Evolutionary conservation across 2,329 filamentous ascomycete species (phyloP), one percentile per base, ranked within the genome.

Genomic region (Penicillium sclerotigenum): DNA sequence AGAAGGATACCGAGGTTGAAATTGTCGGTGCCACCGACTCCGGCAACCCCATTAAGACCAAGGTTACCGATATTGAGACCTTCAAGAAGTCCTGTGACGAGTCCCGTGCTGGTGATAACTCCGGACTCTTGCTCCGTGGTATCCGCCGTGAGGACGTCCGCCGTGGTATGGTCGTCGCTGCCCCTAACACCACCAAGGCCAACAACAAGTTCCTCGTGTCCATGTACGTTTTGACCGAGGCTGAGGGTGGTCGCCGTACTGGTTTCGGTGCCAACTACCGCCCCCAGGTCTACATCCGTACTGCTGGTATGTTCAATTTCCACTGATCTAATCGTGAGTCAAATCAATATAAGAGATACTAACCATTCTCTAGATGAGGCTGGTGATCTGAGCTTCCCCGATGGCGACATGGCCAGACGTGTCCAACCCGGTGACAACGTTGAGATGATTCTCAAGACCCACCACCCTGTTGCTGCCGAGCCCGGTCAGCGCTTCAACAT

Each of bases 41-140:
- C 9, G 53, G 53, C 20, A 46, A 46, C 43, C 80, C 90, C 65
- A 90, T 97, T 83, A 97, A 95, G 87, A 97, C 94, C 77, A 97
- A 97, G 84, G 93, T 99, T 64, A 99, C 94, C 71, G 95, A 99
- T 73, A 97, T 99, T 67, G 94, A 99, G 83, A 99, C 93, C 65
- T 99, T 99, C 85, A 97, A 97, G 85, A 99, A 99, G 86, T 95
- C 91, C 47, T 97, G 94, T 78, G 92, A 97, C 57, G 91, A 96
- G 80, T 96, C 93, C 57, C 86, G 90, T 69, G 94, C 94, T 60
- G 94, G 94, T 77, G 94, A 99, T 80, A 99, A 97, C 87, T 97
- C 94, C 26, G 94, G 94, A 73, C 89, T 99, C 36, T 86, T 99
- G 52, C 88, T 99, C 77, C 91, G 94, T 80, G 93, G 94, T 83